A percentile compares a stretch with the other conserved stretches of the same genome.
Conservation (phyloP, 2,329 filamentous ascomycete species). For the Ophiostoma perfectum region DNA sequence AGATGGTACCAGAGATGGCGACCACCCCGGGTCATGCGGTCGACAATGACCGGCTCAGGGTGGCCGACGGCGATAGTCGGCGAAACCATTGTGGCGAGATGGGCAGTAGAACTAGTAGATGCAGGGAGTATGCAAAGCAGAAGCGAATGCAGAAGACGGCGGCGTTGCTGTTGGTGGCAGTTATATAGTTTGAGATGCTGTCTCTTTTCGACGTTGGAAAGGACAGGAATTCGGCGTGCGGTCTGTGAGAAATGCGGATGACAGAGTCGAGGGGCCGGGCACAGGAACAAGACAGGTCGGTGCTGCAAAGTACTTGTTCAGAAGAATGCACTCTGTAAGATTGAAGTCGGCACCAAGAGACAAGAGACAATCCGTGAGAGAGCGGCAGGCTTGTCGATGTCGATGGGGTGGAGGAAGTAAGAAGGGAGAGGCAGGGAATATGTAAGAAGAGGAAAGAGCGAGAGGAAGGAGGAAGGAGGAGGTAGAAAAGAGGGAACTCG, state of each 20-base stretch:
- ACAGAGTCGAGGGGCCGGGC: background rate
- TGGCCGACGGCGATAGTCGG: slow-evolving; percentile 27
- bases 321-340: background rate
- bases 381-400: slow-evolving; percentile 3
- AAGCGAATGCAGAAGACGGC: too few species aligned
- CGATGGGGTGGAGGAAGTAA: background rate
- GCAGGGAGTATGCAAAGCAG: too few species aligned
- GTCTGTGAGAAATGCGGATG: background rate
- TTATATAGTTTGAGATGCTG: slow-evolving; percentile 2
- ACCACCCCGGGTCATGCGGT: slow-evolving; percentile 65
- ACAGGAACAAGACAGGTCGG: background rate
- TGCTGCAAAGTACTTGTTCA: slow-evolving; percentile 1
- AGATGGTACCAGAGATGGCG: slow-evolving; percentile 75
- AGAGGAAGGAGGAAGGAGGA: background rate
- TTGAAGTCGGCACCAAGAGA: background rate
- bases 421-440: background rate
- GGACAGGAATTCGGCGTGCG: slow-evolving; percentile 3
- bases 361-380: slow-evolving; percentile 9
- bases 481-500: background rate
- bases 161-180: background rate
- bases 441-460: slow-evolving; percentile 5
- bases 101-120: background rate
- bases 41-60: slow-evolving; percentile 31
- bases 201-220: background rate
- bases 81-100: slow-evolving; percentile 19